Evolutionary conservation across 768 basidiomycete species (phyloP).

Genomic region (Chlorophyllum brunneum): DNA sequence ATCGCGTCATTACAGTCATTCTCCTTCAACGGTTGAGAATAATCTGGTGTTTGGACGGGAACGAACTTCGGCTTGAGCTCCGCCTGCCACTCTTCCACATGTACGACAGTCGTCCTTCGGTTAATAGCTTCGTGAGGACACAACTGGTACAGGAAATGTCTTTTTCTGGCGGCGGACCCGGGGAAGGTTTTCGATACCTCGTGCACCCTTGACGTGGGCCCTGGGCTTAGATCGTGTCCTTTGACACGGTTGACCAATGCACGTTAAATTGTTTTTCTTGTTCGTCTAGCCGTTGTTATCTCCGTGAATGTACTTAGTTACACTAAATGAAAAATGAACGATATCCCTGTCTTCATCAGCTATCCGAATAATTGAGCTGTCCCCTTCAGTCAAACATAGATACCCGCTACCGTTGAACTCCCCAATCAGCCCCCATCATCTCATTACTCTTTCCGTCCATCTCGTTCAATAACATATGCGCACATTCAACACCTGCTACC

Average conservation of each 20-base stretch:
- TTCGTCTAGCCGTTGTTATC: too few species aligned
- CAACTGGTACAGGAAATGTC: neutral
- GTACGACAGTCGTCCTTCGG: too few species aligned
- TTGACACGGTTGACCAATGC: neutral
- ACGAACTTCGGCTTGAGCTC: neutral
- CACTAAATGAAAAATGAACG: too few species aligned
- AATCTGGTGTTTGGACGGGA: neutral
- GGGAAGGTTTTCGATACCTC: neutral
- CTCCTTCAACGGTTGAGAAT: neutral
- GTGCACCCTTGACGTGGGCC: conserved; percentile 4
- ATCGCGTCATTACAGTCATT: neutral
- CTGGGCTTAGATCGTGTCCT: neutral
- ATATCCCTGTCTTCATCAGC: too few species aligned
- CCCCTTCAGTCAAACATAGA: too few species aligned
- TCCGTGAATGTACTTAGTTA: too few species aligned
- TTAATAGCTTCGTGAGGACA: too few species aligned
- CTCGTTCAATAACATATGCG: conserved; percentile 33
- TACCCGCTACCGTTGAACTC: too few species aligned
- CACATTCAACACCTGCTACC: conserved; percentile 32
- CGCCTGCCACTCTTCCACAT: neutral
- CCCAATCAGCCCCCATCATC: conserved; percentile 36
- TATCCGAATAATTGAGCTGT: too few species aligned
- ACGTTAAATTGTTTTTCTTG: neutral
- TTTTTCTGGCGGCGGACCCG: neutral
- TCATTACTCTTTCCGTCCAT: conserved; percentile 33